phyloP scores from a whole-genome alignment of 495 filamentous ascomycete species.

The Trichoderma erinaceum region DNA sequence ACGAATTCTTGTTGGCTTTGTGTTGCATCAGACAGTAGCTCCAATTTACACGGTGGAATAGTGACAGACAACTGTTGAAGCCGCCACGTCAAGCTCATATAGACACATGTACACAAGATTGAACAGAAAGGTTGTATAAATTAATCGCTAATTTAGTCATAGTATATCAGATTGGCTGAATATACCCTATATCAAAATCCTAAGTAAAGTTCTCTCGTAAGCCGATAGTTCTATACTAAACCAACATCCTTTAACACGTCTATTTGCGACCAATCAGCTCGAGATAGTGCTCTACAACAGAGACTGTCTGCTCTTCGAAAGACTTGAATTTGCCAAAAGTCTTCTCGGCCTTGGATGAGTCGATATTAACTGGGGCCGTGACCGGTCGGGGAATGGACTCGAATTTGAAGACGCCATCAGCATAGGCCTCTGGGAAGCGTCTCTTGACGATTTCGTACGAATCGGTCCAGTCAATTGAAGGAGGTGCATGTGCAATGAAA shows the following conservation, averaged over 20 bases:
- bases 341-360: conserved; percentile 34
- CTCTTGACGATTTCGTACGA: conserved; percentile 27
- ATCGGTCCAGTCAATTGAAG: conserved; percentile 31
- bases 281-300: conserved; percentile 36
- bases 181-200: background rate
- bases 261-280: conserved; percentile 19
- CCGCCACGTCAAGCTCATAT: no score
- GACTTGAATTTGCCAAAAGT: conserved; percentile 36
- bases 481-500: conserved; percentile 19
- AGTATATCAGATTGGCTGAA: background rate
- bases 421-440: conserved; percentile 32
- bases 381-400: background rate
- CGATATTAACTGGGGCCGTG: conserved; percentile 19
- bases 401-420: conserved; percentile 26
- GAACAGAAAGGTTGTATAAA: background rate
- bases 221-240: background rate
- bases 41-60: no score
- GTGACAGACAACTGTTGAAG: no score
- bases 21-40: no score
- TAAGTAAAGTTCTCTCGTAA: background rate
- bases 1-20: no score
- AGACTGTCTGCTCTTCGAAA: conserved; percentile 41
- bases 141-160: background rate
- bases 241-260: no score
- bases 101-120: background rate